These are phyloP conservation scores for Porogramme epimiltina DNA, from an alignment of 1,284 basidiomycete species.

Conservation along the genomic window DNA sequence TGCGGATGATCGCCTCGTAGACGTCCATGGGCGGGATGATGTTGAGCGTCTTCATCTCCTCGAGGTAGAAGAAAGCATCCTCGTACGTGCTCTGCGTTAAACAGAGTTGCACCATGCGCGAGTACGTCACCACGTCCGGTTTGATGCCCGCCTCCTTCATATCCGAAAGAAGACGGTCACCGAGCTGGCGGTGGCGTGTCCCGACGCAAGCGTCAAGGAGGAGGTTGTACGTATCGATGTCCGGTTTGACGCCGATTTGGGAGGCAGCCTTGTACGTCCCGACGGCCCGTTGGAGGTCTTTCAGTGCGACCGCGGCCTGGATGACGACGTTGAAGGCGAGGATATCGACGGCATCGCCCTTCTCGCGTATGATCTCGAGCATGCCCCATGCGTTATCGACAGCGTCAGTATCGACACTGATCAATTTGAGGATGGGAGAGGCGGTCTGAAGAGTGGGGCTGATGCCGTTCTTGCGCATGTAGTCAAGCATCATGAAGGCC, in stretches of 20 bases:
- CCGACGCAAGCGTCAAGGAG: constrained; percentile 67
- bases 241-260: constrained; percentile 58
- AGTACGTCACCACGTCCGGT: constrained; percentile 63
- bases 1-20: constrained; percentile 66
- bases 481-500: constrained; percentile 54
- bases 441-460: constrained; percentile 48
- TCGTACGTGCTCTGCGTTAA: constrained; percentile 76
- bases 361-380: constrained; percentile 61
- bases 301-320: constrained; percentile 58
- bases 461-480: constrained; percentile 56
- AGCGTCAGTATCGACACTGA: constrained; percentile 50
- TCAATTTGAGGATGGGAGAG: constrained; percentile 50
- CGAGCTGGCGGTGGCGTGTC: constrained; percentile 57
- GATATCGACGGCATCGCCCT: constrained; percentile 55
- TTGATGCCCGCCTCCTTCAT: constrained; percentile 57
- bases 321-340: constrained; percentile 68
- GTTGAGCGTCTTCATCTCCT: constrained; percentile 77
- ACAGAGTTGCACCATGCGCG: constrained; percentile 67
- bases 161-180: constrained; percentile 60
- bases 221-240: constrained; percentile 69
- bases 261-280: constrained; percentile 70
- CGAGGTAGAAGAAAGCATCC: constrained; percentile 86
- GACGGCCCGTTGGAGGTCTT: constrained; percentile 77
- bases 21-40: constrained; percentile 53
- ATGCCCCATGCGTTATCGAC: constrained; percentile 69